Evolutionary conservation across 352 stramenopile species (phyloP).

Genomic region (Phytophthora fragariae): DNA sequence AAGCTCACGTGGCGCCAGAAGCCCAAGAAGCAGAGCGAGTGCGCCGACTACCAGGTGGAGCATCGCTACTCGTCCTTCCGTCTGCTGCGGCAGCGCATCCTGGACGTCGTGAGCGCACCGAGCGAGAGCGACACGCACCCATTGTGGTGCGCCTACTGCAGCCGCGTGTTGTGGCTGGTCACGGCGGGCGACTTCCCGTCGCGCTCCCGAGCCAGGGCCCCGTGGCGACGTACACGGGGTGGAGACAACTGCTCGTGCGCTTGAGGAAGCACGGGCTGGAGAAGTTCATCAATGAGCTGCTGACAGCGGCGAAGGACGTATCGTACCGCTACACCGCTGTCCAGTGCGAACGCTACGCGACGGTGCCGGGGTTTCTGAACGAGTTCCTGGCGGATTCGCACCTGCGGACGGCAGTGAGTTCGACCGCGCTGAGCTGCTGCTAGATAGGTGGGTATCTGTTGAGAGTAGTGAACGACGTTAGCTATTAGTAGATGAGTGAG

Average conservation of each 20-base stretch:
- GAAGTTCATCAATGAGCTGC: conserved; percentile 51
- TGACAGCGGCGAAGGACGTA: conserved; percentile 48
- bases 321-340: conserved; percentile 49
- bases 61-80: conserved; percentile 68
- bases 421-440: conserved; percentile 12
- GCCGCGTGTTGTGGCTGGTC: conserved; percentile 49
- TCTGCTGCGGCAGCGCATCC: conserved; percentile 45
- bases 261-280: conserved; percentile 41
- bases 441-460: neutral
- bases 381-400: conserved; percentile 55
- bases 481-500: neutral
- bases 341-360: conserved; percentile 57
- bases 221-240: conserved; percentile 34
- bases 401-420: conserved; percentile 4
- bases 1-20: conserved; percentile 6
- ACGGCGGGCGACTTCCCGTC: conserved; percentile 54
- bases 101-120: conserved; percentile 21
- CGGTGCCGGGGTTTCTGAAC: conserved; percentile 53
- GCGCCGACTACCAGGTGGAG: conserved; percentile 46
- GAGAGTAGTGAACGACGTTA: neutral
- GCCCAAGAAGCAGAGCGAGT: conserved; percentile 8
- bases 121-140: conserved; percentile 39
- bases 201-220: conserved; percentile 37
- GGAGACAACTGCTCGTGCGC: conserved; percentile 28
- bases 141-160: conserved; percentile 63